Conservation (phyloP, 2,329 filamentous ascomycete species). For the Colletotrichum phormii region DNA sequence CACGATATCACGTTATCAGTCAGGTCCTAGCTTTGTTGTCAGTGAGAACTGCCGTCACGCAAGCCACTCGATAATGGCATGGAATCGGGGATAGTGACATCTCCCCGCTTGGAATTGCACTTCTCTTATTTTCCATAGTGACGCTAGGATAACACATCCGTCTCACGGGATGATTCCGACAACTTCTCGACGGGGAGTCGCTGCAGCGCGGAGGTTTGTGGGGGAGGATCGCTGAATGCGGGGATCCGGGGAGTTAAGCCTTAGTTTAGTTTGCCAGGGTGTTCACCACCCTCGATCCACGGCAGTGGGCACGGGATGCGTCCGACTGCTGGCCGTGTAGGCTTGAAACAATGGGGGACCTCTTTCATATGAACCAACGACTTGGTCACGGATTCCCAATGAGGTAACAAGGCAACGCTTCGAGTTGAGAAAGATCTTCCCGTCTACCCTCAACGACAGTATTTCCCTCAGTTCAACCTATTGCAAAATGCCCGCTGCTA, state of each 20-base stretch:
- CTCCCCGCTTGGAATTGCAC: background rate
- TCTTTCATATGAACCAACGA: background rate
- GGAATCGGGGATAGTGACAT: background rate
- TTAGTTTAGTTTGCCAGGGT: background rate
- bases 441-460: no score
- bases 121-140: accelerated
- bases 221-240: background rate
- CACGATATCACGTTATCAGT: no score
- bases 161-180: background rate
- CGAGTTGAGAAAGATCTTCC: background rate
- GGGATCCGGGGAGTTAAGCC: conserved; percentile 2
- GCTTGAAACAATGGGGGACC: background rate
- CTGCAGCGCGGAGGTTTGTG: background rate
- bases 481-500: background rate
- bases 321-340: no score
- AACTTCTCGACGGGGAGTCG: no score
- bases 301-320: background rate
- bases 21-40: no score
- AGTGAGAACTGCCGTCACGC: background rate
- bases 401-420: background rate
- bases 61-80: background rate
- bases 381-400: background rate
- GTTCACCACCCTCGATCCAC: background rate
- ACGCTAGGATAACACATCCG: background rate
- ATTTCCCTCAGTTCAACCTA: background rate